Percentiles rank a stretch among this genome's conserved stretches.
phyloP scores from a whole-genome alignment of 2,329 filamentous ascomycete species.

The Septoria linicola region DNA sequence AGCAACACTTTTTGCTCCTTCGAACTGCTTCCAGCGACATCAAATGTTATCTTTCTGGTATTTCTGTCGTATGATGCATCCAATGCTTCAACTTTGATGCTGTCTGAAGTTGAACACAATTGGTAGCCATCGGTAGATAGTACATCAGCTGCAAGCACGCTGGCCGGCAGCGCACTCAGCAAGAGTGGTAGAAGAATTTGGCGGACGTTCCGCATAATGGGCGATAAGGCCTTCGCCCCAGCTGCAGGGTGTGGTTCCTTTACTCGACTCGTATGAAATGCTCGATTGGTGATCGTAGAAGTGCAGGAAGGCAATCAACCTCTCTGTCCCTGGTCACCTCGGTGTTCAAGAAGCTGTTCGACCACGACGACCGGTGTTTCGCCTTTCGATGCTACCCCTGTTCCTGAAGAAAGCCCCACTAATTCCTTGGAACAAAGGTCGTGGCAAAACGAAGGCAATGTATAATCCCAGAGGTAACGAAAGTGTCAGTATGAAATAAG shows the following conservation, averaged over 20 bases:
- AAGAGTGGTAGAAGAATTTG: slow-evolving; percentile 32
- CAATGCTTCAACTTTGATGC: slow-evolving; percentile 70
- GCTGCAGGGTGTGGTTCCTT: slow-evolving; percentile 2
- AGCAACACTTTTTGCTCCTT: slow-evolving; percentile 79
- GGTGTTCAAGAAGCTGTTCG: slow-evolving; percentile 18
- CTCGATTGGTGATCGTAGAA: not conserved
- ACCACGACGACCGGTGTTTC: slow-evolving; percentile 16
- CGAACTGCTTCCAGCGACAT: slow-evolving; percentile 74
- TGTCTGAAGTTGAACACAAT: slow-evolving; percentile 62
- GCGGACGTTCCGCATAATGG: slow-evolving; percentile 34
- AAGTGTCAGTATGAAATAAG: not conserved
- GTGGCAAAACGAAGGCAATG: not conserved
- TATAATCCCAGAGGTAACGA: slow-evolving; percentile 4
- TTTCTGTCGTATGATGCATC: slow-evolving; percentile 77
- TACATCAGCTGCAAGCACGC: slow-evolving; percentile 65
- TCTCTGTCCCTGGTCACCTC: not conserved
- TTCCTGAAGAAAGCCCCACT: slow-evolving; percentile 8
- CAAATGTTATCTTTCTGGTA: slow-evolving; percentile 72
- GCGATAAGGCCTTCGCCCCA: slow-evolving; percentile 21
- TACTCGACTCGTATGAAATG: not conserved
- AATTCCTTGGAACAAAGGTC: not conserved
- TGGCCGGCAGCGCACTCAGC: slow-evolving; percentile 41
- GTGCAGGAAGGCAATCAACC: slow-evolving; percentile 3
- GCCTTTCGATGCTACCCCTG: slow-evolving; percentile 15
- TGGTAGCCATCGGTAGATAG: slow-evolving; percentile 79